phyloP scores from a whole-genome alignment of 805 yeast genomes.

The Saccharomyces mikatae region DNA sequence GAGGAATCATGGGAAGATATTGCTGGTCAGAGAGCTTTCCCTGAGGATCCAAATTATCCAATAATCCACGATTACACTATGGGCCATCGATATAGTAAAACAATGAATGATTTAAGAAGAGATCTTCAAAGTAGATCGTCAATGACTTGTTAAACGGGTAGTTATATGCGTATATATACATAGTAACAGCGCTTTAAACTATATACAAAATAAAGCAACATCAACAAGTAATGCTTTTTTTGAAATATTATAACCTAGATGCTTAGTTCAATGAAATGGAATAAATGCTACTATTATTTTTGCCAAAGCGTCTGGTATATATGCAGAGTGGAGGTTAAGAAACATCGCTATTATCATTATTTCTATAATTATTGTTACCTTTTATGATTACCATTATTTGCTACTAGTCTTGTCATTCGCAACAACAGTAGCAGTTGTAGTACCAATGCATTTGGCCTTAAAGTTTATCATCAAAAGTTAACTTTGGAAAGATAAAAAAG shows the following conservation, averaged over 20 bases:
- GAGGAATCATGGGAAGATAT: conserved; percentile 24
- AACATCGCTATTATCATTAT: neutral
- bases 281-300: neutral
- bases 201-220: neutral
- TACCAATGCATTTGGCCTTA: neutral
- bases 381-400: neutral
- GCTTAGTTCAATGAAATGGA: neutral
- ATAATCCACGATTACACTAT: conserved; percentile 22
- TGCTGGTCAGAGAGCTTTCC: conserved; percentile 18
- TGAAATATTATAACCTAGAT: neutral
- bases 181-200: neutral
- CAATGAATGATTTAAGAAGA: conserved; percentile 18
- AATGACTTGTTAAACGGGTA: neutral
- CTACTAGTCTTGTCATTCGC: neutral
- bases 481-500: neutral
- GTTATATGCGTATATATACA: neutral
- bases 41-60: conserved; percentile 29
- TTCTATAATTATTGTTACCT: neutral
- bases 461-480: neutral
- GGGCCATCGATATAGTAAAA: conserved; percentile 22
- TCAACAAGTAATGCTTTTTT: neutral
- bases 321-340: neutral
- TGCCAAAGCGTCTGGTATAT: neutral
- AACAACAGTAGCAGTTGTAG: neutral
- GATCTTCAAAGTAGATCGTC: conserved; percentile 11